Conservation (phyloP, 331 rosid species). For the Saraca asoca region DNA sequence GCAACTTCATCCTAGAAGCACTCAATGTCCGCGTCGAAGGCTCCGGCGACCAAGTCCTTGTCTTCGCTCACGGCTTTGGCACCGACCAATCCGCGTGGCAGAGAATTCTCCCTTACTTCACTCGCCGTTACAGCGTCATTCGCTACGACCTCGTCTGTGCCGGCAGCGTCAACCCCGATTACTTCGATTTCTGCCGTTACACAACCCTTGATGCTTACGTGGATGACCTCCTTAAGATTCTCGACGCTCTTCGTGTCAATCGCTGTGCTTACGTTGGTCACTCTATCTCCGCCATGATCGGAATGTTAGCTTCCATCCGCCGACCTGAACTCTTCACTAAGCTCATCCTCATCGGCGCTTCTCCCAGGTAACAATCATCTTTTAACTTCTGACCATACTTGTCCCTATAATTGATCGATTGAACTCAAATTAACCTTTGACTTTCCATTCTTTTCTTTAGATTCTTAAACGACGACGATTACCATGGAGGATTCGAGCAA, state of each 20-base stretch:
- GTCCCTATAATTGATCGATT: background rate
- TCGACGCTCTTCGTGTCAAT: slow-evolving; percentile 59
- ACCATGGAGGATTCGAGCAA: slow-evolving; percentile 86
- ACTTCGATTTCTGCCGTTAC: slow-evolving; percentile 84
- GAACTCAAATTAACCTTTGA: background rate
- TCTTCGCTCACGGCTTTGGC: slow-evolving; percentile 86
- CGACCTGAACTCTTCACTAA: slow-evolving; percentile 87
- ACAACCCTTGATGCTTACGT: slow-evolving; percentile 87
- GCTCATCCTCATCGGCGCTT: slow-evolving; percentile 92
- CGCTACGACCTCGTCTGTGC: slow-evolving; percentile 96
- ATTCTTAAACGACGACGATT: slow-evolving; percentile 79
- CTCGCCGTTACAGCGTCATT: slow-evolving; percentile 66
- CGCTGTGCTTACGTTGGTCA: slow-evolving; percentile 89
- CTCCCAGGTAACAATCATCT: slow-evolving; percentile 61
- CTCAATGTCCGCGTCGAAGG: slow-evolving; percentile 89
- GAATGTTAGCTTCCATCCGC: slow-evolving; percentile 90
- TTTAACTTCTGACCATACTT: background rate
- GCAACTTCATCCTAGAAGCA: slow-evolving; percentile 59
- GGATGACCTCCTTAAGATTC: slow-evolving; percentile 79
- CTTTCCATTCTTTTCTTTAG: slow-evolving; percentile 30
- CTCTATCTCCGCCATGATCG: slow-evolving; percentile 98
- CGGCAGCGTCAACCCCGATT: slow-evolving; percentile 97
- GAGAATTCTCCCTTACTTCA: slow-evolving; percentile 73
- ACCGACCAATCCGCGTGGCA: slow-evolving; percentile 98
- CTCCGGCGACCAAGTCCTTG: slow-evolving; percentile 64